These are phyloP conservation scores for Imleria badia DNA, from an alignment of 768 basidiomycete genomes.

Conservation along the genomic window DNA sequence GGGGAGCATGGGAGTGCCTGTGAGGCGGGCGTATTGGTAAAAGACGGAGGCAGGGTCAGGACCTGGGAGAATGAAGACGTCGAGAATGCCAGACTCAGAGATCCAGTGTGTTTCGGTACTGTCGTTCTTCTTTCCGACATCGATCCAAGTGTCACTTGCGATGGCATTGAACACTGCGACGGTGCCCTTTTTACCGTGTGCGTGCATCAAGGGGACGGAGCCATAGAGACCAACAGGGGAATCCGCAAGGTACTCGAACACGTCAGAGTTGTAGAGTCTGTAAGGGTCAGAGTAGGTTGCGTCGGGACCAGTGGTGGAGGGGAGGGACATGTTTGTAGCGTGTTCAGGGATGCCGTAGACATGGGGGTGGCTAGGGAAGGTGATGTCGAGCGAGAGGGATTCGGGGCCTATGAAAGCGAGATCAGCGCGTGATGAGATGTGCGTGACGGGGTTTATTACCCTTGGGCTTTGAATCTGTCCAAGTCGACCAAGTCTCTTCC, in stretches of 20 bases:
- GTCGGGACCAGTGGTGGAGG: constrained; percentile 79
- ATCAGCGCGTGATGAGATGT: neutral
- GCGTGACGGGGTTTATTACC: constrained; percentile 45
- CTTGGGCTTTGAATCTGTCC: constrained; percentile 95
- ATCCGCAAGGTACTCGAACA: constrained; percentile 91
- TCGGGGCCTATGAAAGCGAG: constrained; percentile 78
- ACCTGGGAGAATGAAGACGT: constrained; percentile 91
- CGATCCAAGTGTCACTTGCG: constrained; percentile 94
- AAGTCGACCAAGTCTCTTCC: constrained; percentile 84
- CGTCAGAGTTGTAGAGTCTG: constrained; percentile 92
- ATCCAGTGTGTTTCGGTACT: constrained; percentile 95
- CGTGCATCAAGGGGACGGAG: constrained; percentile 89
- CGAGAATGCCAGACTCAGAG: constrained; percentile 95
- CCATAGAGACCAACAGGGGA: constrained; percentile 85
- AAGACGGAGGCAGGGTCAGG: constrained; percentile 83
- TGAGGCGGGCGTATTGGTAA: constrained; percentile 79
- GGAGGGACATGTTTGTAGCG: constrained; percentile 86
- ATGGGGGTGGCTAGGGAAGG: constrained; percentile 87
- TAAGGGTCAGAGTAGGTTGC: constrained; percentile 86
- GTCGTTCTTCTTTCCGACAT: constrained; percentile 57
- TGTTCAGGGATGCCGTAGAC: constrained; percentile 98
- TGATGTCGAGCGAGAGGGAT: constrained; percentile 87
- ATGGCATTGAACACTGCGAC: constrained; percentile 88
- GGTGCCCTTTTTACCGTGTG: constrained; percentile 83
- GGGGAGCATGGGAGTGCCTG: constrained; percentile 86